These are phyloP conservation scores for Pinus tabuliformis DNA, from an alignment of 75 land plant species.

Conservation along the genomic window DNA sequence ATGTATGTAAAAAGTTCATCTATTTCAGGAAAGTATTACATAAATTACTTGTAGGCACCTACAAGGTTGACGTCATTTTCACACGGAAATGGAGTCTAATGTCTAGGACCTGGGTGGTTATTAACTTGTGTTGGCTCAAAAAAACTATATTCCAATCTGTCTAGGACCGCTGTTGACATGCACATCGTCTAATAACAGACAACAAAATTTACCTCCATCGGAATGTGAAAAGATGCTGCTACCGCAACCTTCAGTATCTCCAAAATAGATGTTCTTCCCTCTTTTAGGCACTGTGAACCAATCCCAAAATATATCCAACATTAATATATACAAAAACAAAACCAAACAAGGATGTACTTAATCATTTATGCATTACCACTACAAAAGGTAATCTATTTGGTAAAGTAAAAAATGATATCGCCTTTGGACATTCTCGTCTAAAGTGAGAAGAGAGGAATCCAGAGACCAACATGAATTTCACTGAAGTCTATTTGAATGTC, in stretches of 20 bases:
- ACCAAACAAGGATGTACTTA: neutral
- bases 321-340: constrained; percentile 2
- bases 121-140: too few relatives aligned
- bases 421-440: neutral
- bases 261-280: constrained; percentile 61
- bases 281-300: constrained; percentile 66
- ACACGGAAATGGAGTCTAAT: too few relatives aligned
- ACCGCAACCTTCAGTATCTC: constrained; percentile 79
- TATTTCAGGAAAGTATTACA: too few relatives aligned
- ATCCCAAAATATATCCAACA: constrained; percentile 12
- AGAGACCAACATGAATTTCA: constrained; percentile 79
- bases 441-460: neutral
- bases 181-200: neutral
- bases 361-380: neutral
- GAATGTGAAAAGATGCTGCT: constrained; percentile 63
- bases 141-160: too few relatives aligned
- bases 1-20: neutral
- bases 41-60: too few relatives aligned
- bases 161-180: neutral
- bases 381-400: neutral
- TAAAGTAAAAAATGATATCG: neutral
- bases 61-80: too few relatives aligned
- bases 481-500: constrained; percentile 88
- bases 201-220: constrained; percentile 53
- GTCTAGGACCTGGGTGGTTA: too few relatives aligned